A percentile compares a stretch with the other conserved stretches of the same genome.
phyloP scores from a whole-genome alignment of 2,329 filamentous ascomycete genomes.

The Polytolypa hystricis region DNA sequence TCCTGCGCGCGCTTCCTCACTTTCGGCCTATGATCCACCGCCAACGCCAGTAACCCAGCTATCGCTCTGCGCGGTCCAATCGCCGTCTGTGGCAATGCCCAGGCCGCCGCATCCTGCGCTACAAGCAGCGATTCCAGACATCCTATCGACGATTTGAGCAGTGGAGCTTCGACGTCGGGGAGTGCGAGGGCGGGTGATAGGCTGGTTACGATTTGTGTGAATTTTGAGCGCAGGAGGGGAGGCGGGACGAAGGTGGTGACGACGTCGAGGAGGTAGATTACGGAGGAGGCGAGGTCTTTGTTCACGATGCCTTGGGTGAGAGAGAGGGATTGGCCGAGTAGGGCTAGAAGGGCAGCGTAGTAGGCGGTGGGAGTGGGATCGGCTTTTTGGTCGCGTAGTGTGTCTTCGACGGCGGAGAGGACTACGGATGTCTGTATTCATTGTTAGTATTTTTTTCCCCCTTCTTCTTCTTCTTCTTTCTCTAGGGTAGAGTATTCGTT shows the following conservation, averaged over 20 bases:
- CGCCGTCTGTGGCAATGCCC: slow-evolving; percentile 74
- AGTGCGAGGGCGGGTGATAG: slow-evolving; percentile 75
- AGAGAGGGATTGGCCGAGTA: slow-evolving; percentile 67
- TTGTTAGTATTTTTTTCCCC: slow-evolving; percentile 15
- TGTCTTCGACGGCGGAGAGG: slow-evolving; percentile 84
- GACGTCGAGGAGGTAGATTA: slow-evolving; percentile 91
- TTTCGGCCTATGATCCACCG: slow-evolving; percentile 81
- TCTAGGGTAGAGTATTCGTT: no score
- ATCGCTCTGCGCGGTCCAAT: slow-evolving; percentile 79
- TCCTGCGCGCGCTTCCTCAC: slow-evolving; percentile 90
- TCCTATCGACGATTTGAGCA: slow-evolving; percentile 79
- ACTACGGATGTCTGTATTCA: slow-evolving; percentile 62
- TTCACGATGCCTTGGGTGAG: slow-evolving; percentile 55
- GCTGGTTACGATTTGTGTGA: slow-evolving; percentile 79
- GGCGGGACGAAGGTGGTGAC: slow-evolving; percentile 76
- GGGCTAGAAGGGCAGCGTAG: slow-evolving; percentile 84
- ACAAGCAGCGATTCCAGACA: slow-evolving; percentile 85
- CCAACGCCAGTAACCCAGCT: slow-evolving; percentile 71
- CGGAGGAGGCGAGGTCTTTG: slow-evolving; percentile 70
- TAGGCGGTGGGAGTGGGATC: slow-evolving; percentile 79
- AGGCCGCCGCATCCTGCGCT: slow-evolving; percentile 76
- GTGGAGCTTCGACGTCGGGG: slow-evolving; percentile 71
- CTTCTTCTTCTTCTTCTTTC: not conserved
- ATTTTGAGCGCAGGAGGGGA: slow-evolving; percentile 83
- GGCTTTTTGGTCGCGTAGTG: slow-evolving; percentile 76